Evolutionary conservation across 352 stramenopile species (phyloP), one percentile per base, ranked within the genome.

Genomic region (Phytophthora podocarpi): DNA sequence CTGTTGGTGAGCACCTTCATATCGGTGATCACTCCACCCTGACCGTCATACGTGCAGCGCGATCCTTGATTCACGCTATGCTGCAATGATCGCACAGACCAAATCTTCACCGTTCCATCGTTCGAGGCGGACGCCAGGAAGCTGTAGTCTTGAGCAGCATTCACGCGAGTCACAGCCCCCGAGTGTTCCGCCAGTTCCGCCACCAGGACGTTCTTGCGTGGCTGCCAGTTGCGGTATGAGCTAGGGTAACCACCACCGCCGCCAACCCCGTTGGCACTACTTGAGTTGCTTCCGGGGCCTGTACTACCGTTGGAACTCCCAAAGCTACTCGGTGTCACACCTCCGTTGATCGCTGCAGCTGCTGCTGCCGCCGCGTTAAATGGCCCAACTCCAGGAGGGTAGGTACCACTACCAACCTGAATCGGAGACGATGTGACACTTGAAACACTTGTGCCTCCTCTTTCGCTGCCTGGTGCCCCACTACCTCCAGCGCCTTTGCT

Each of bases 81-180:
- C 61, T 98, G 91, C 64, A 98, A 81, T 15, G 97, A 96, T 18
- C 88, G 74, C 21, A 98, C 82, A 16, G 85, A 95, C 95, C 97
- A 99, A 31, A 99, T 85, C 79, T 98, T 95, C 27, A 97, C 94
- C 13, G 93, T 98, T 16, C 95, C 95, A 76, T 99, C 97, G 48
- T 95, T 93, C 26, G 91, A 98, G n/a, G 87, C 94, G 2, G 96
- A 98, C 3, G 93, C 94, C 47, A 99, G 89, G 56, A 98, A 99
- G 21, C 85, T 93, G 67, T 98, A 91, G 71, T 99, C 97, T 47
- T 97, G 86, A 3, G 96, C 90, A 13, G 98, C 85, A 41, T 85
- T 89, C 34, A 99, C 80, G 16, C 95, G 88, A 63, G 96, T 91
- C 3, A 99, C 95, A 39, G 97, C 87, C 11, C 81, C 93, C 0